Conservation (phyloP, 768 basidiomycete species). For the Sistotremastrum suecicum region DNA sequence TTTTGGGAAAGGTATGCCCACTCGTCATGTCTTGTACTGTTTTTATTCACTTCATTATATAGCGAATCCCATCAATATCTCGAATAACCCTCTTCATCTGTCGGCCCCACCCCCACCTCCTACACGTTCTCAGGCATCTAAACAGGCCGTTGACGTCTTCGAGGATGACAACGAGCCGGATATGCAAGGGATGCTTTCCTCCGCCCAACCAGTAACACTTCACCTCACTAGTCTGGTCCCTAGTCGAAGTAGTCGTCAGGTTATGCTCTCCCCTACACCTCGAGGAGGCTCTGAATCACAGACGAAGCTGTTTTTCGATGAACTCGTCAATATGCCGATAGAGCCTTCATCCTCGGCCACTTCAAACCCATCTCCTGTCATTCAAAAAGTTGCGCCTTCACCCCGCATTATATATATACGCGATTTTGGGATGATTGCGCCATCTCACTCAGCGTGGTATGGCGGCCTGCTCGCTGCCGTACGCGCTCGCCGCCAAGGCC, state of each 20-base stretch:
- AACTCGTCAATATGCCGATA: conserved; percentile 49
- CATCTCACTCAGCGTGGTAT: conserved; percentile 67
- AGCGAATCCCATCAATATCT: conserved; percentile 41
- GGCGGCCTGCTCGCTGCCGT: conserved; percentile 67
- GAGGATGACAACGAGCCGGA: conserved; percentile 29
- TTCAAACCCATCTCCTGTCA: conserved; percentile 10
- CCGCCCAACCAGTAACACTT: conserved; percentile 3
- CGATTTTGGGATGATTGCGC: conserved; percentile 63
- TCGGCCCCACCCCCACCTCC: conserved; percentile 15
- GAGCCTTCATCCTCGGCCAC: conserved; percentile 13
- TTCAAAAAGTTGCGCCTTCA: conserved; percentile 16
- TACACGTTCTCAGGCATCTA: conserved; percentile 6
- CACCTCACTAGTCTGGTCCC: neutral
- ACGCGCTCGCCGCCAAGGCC: conserved; percentile 56
- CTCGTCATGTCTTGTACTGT: neutral
- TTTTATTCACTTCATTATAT: neutral
- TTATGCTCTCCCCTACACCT: conserved; percentile 22
- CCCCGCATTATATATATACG: conserved; percentile 78
- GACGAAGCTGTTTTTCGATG: conserved; percentile 61
- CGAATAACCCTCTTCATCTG: conserved; percentile 68
- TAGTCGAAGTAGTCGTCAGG: conserved; percentile 13
- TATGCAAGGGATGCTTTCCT: conserved; percentile 15
- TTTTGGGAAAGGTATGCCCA: conserved; percentile 57
- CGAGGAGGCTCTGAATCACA: conserved; percentile 36
- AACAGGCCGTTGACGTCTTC: conserved; percentile 14